Percentiles rank a stretch among this genome's conserved stretches.
Evolutionary conservation across 139 green algal genomes (phyloP).

Genomic region (Monoraphidium neglectum): DNA sequence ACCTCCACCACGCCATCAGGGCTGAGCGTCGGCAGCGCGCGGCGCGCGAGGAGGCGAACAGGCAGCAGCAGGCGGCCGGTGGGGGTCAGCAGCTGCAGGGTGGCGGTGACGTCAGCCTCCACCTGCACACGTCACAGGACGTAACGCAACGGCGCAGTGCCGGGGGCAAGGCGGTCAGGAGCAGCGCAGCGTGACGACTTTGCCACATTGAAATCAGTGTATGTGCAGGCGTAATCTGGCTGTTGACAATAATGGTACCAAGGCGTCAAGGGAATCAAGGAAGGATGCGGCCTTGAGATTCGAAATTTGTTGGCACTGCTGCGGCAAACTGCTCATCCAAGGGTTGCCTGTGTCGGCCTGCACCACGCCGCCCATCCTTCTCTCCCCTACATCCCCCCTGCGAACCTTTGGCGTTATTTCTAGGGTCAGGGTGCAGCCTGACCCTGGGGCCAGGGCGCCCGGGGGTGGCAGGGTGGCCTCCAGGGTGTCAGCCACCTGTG

Average conservation of each 20-base stretch:
- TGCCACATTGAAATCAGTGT: too few relatives aligned
- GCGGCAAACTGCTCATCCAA: too few relatives aligned
- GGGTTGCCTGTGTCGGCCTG: too few relatives aligned
- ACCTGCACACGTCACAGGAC: constrained; percentile 29
- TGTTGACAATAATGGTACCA: too few relatives aligned
- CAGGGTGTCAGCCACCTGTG: constrained; percentile 40
- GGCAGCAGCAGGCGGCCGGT: constrained; percentile 39
- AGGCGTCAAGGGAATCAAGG: not conserved
- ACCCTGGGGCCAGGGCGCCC: constrained; percentile 59
- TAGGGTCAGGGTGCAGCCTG: constrained; percentile 48
- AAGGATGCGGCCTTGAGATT: too few relatives aligned
- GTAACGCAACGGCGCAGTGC: too few relatives aligned
- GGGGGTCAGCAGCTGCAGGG: constrained; percentile 36
- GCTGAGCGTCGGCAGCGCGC: not conserved
- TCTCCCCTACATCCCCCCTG: not conserved
- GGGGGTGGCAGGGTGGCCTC: constrained; percentile 57
- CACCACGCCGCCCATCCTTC: too few relatives aligned
- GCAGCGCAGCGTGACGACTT: too few relatives aligned
- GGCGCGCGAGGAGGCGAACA: constrained; percentile 24
- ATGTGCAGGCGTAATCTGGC: too few relatives aligned
- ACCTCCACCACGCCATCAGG: not conserved
- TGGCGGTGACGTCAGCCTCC: constrained; percentile 19
- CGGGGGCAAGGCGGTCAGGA: too few relatives aligned
- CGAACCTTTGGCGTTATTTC: constrained; percentile 61
- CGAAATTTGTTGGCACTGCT: too few relatives aligned